phyloP scores from a whole-genome alignment of 2,329 filamentous ascomycete genomes.

The Fusarium begoniae region DNA sequence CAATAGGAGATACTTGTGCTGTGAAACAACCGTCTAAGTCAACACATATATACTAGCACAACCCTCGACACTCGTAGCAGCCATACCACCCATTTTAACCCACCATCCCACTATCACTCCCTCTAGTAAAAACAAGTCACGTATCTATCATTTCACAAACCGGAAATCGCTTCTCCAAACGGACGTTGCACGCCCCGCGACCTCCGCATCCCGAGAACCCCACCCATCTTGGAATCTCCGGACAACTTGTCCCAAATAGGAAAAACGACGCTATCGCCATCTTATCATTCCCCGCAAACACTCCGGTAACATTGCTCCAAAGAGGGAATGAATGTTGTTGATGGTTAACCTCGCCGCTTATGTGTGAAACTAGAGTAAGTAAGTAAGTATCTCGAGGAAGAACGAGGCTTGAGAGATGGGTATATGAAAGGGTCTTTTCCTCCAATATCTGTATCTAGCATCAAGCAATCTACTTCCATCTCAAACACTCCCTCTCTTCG shows the following conservation, averaged over 20 bases:
- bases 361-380: neutral
- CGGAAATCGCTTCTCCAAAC: conserved; percentile 27
- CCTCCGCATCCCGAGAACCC: neutral
- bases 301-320: conserved; percentile 28
- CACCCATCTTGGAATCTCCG: conserved; percentile 4
- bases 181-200: conserved; percentile 8
- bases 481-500: neutral
- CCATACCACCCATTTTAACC: conserved; percentile 9
- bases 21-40: conserved; percentile 9
- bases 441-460: neutral
- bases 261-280: conserved; percentile 27
- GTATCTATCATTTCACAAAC: neutral
- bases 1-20: neutral
- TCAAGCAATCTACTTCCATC: neutral
- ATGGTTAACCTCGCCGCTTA: neutral
- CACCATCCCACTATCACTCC: neutral
- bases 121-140: neutral
- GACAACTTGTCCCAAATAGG: conserved; percentile 32
- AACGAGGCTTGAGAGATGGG: neutral
- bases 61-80: neutral
- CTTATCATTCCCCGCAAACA: conserved; percentile 11
- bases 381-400: neutral
- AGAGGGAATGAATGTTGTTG: conserved; percentile 12
- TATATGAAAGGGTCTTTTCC: conserved; percentile 24
- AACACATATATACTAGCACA: conserved; percentile 4